Evolutionary conservation across 1,284 basidiomycete genomes (phyloP), one percentile per base, ranked within the genome.

Genomic region (Ustilago nuda): DNA sequence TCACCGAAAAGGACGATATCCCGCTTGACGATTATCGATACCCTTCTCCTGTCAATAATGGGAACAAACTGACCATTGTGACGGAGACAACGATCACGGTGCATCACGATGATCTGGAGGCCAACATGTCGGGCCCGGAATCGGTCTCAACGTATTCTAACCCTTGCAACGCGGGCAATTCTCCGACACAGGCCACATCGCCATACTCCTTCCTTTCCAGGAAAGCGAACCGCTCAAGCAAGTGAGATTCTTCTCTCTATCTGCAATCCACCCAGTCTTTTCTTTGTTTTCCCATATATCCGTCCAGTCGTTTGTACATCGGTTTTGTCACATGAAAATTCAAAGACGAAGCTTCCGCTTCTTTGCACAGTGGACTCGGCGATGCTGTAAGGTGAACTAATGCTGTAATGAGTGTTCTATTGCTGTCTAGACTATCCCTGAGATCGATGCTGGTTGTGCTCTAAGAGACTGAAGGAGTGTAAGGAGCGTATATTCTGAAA

Each of bases 51-150:
- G 19, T 27, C 23, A 41, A 46, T 4, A 32, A 36, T 17, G 13
- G 41, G 1, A 45, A 56, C 43, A 61, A 19, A 32, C 19, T 68
- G 9, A 27, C 46, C 9, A 41, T 68, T 11, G 37, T 41, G 11
- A 61, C 43, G 4, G 15, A 48, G 12, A 61, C 48, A 2, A 58
- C 51, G 8, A 37, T 68, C 23, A 51, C 48, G 1, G 37, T 68
- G 4, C 59, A 68, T 2, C 33, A 61, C 7, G 23, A 17, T 8
- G 35, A 56, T 32, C 19, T 30, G 5, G 27, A 41, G 37, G 13
- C 37, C 12, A 39, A n/a, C 19, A 5, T 55, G 19, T 19, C 8
- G 1, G 46, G n/a, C 3, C 9, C 48, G 2, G 30, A 32, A 8
- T 51, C 50, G 30, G 53, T 53, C 30, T 32, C 55, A 8, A 45